Percentiles rank a stretch among this genome's conserved stretches.
Evolutionary conservation across 1,284 basidiomycete species (phyloP).

Genomic region (Athelia psychrophila): DNA sequence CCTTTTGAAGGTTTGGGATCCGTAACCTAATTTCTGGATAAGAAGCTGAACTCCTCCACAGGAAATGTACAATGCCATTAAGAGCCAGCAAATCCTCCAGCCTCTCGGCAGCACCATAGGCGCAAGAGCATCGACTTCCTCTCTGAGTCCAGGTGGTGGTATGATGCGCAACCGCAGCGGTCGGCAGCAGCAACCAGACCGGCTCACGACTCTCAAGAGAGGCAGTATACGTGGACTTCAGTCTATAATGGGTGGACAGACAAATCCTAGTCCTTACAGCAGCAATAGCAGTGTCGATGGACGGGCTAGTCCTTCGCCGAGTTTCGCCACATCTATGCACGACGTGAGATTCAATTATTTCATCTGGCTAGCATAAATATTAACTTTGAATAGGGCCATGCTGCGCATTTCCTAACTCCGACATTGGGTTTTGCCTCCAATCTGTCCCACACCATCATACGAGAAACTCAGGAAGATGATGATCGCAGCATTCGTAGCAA

Average conservation of each 20-base stretch:
- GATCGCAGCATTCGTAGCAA: conserved; percentile 66
- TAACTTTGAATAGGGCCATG: conserved; percentile 26
- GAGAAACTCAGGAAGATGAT: conserved; percentile 92
- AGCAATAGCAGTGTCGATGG: conserved; percentile 83
- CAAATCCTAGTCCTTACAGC: conserved; percentile 68
- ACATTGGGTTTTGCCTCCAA: conserved; percentile 95
- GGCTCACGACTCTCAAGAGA: conserved; percentile 78
- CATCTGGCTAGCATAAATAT: background rate
- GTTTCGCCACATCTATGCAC: conserved; percentile 80
- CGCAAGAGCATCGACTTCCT: conserved; percentile 50
- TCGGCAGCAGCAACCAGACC: conserved; percentile 61
- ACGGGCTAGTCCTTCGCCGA: conserved; percentile 84
- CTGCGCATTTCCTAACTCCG: conserved; percentile 61
- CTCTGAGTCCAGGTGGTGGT: conserved; percentile 45
- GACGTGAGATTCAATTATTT: conserved; percentile 50
- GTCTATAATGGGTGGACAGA: conserved; percentile 64
- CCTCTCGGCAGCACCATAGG: conserved; percentile 49
- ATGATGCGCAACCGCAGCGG: conserved; percentile 67
- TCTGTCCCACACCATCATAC: conserved; percentile 93
- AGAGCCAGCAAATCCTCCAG: conserved; percentile 87
- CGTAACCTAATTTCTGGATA: background rate
- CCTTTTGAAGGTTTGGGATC: conserved; percentile 68
- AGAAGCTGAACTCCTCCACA: conserved; percentile 27
- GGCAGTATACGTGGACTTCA: conserved; percentile 88
- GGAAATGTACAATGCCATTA: conserved; percentile 95